Conservation (phyloP, 257 asterid genomes). For the Eucommia ulmoides region DNA sequence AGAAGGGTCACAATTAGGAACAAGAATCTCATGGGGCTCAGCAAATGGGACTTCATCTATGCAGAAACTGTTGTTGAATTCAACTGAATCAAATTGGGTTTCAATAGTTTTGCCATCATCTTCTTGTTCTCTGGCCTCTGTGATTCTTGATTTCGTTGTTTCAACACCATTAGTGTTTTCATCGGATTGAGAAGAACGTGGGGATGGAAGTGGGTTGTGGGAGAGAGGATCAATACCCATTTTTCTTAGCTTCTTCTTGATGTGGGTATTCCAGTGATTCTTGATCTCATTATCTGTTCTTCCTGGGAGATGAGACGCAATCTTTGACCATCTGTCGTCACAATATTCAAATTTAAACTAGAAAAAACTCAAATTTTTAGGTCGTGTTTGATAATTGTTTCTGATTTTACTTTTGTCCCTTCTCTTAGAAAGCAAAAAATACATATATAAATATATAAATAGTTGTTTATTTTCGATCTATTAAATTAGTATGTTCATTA, state of each 20-base stretch:
- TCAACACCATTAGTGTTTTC: not conserved
- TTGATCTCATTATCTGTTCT: constrained; percentile 94
- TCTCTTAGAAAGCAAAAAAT: too few species aligned
- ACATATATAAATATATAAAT: too few species aligned
- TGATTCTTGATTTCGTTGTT: constrained; percentile 16
- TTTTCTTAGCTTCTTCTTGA: constrained; percentile 74
- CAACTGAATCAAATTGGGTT: constrained; percentile 12
- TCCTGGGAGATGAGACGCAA: constrained; percentile 96
- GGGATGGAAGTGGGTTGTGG: constrained; percentile 56
- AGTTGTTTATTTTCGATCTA: too few species aligned
- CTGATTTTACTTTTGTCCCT: too few species aligned
- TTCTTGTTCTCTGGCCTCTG: constrained; percentile 12
- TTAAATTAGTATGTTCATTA: too few species aligned
- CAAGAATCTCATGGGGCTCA: constrained; percentile 53
- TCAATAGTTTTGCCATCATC: not conserved
- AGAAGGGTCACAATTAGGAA: constrained; percentile 22
- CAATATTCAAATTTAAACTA: too few species aligned
- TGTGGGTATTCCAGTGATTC: constrained; percentile 95
- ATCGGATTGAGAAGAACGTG: constrained; percentile 10
- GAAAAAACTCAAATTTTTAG: too few species aligned
- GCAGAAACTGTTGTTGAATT: constrained; percentile 51
- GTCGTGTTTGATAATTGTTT: too few species aligned
- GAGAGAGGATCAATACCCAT: constrained; percentile 89
- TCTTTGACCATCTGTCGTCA: constrained; percentile 93
- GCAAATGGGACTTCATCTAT: constrained; percentile 65